A percentile compares a stretch with the other conserved stretches of the same genome.
Evolutionary conservation across 169 alveolate genomes (phyloP).

Genomic region (Cytauxzoon felis): DNA sequence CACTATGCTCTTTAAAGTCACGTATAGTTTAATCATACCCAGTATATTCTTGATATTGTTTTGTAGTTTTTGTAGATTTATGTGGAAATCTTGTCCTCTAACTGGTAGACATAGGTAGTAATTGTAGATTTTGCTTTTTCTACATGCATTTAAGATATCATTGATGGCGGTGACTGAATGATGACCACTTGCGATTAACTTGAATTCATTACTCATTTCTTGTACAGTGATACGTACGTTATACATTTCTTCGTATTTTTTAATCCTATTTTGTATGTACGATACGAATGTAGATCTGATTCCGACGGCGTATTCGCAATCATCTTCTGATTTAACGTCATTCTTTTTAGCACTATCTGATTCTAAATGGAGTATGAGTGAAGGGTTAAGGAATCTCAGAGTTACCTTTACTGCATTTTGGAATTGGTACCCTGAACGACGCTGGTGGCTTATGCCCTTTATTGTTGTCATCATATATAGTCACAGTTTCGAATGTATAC

Average conservation of each 20-base stretch:
- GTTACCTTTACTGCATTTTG: too few species aligned
- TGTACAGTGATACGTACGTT: conserved; percentile 41
- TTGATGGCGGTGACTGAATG: conserved; percentile 29
- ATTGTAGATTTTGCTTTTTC: conserved; percentile 55
- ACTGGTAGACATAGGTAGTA: conserved; percentile 61
- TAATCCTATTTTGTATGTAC: conserved; percentile 16
- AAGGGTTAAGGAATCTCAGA: neutral
- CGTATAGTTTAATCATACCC: conserved; percentile 17
- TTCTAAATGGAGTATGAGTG: neutral
- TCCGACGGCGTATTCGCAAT: conserved; percentile 39
- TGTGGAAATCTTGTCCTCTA: conserved; percentile 46
- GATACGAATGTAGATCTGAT: conserved; percentile 43
- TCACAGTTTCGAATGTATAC: conserved; percentile 4
- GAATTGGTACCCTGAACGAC: conserved; percentile 15
- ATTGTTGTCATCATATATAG: neutral
- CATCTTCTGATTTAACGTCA: neutral
- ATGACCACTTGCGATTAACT: conserved; percentile 43
- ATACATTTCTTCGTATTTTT: conserved; percentile 25
- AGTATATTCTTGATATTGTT: neutral
- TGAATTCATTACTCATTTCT: neutral
- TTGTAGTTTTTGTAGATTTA: conserved; percentile 23
- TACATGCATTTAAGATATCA: conserved; percentile 47
- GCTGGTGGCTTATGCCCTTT: conserved; percentile 18
- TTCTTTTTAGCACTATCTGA: too few species aligned
- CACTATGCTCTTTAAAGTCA: conserved; percentile 13